Base-by-base conservation (phyloP, 176 grass and related monocot species). In the Triticum turgidum region DNA sequence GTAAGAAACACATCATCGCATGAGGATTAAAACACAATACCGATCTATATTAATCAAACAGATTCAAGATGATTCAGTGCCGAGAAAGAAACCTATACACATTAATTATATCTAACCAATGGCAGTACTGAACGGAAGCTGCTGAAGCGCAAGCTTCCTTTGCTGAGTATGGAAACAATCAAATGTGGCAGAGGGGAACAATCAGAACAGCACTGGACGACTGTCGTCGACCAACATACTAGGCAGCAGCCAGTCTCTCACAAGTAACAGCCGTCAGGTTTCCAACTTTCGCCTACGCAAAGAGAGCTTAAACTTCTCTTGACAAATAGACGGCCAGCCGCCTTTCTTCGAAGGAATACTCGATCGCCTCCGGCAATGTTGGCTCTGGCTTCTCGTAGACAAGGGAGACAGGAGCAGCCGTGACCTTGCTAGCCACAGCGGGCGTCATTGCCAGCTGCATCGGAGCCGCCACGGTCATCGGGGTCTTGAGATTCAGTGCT, bases 291-390 rank as follows among this genome's bases (percentile, higher is more conserved):
- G 77, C 42, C 78, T 84, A 62, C 61, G 20, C 27, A 5, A 30
- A 39, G 18, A 18, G 32, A 68, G 30, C n/a, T 71, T 72, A 91
- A 54, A 82, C 37, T 79, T 65, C 82, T 17, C 79, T 89, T 18
- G 69, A 70, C 41, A 85, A 66, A 61, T 96, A 98, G 68, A 65
- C 51, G 14, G 83, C 81, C 22, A 98, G 85, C 9, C 96, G 73
- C 69, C 86, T 89, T 52, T 98, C 96, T 72, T 98, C 96, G 22
- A 94, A 94, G 1, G 96, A 98, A 81, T 96, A 96, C 76, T 94
- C 91, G 0, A 84, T 79, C 80, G 84, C 91, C 77, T 80, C 86
- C 7, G 47, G 76, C 58, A 88, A 42, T 59, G 58, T 24, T 30
- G 22, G 10, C 70, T 56, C 86, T 13, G 47, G 65, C 11, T 87